Conservation (phyloP, 192 early-diverging fungal species). For the Backusella tarrabulga region DNA sequence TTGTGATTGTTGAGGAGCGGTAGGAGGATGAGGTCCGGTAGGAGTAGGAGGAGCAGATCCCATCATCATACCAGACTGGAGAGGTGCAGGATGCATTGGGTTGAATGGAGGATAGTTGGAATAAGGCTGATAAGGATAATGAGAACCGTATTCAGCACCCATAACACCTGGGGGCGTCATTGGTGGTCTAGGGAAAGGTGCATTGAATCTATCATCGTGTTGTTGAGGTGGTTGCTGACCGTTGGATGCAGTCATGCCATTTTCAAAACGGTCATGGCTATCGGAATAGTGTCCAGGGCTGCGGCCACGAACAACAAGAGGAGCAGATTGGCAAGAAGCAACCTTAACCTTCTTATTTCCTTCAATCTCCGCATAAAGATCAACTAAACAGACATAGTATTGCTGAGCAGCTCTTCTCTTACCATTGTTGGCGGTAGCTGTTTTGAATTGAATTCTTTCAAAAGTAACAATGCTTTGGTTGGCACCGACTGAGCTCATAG, state of each 20-base stretch:
- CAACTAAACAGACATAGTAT: conserved; percentile 83
- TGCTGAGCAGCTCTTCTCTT: conserved; percentile 93
- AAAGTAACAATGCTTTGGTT: conserved; percentile 63
- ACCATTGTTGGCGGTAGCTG: conserved; percentile 94
- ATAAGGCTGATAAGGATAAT: conserved; percentile 19
- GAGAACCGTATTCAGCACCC: conserved; percentile 17
- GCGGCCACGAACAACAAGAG: conserved; percentile 91
- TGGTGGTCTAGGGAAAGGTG: conserved; percentile 19
- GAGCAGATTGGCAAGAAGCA: conserved; percentile 72
- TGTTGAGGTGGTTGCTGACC: conserved; percentile 6
- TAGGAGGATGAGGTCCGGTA: background rate
- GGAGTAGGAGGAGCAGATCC: conserved; percentile 24
- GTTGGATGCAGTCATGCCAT: background rate
- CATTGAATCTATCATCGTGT: conserved; percentile 21
- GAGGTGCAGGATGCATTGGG: background rate
- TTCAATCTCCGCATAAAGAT: conserved; percentile 71
- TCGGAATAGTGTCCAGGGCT: conserved; percentile 95
- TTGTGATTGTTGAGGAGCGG: background rate
- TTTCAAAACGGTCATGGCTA: conserved; percentile 21
- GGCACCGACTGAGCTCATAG: conserved; percentile 38
- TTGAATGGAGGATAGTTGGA: background rate
- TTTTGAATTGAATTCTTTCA: conserved; percentile 96
- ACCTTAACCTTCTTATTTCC: conserved; percentile 58
- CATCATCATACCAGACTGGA: conserved; percentile 19
- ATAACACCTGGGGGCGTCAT: conserved; percentile 19